phyloP scores from a whole-genome alignment of 257 asterid genomes.

The Solanum lignicaule region DNA sequence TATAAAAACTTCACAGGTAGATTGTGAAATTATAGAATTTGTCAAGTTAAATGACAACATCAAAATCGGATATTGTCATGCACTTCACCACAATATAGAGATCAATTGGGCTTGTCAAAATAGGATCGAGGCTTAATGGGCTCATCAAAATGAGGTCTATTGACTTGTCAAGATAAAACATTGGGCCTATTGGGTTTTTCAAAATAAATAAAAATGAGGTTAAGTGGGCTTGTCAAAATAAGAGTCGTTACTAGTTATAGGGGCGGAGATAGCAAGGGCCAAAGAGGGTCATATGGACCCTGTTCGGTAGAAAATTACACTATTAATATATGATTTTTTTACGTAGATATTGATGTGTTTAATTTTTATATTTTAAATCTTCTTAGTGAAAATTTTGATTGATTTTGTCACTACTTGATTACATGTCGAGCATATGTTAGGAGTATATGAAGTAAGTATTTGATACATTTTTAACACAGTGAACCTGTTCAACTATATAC shows the following conservation, averaged over 20 bases:
- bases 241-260: rapidly evolving
- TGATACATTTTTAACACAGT: not conserved
- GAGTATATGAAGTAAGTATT: not conserved
- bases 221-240: not conserved
- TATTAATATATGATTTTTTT: too few relatives aligned
- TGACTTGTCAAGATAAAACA: not conserved
- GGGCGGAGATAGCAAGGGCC: not conserved
- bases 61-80: not conserved
- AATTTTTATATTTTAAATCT: too few relatives aligned
- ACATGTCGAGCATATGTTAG: not conserved
- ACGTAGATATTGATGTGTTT: rapidly evolving
- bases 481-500: not conserved
- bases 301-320: too few relatives aligned
- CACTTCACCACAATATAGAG: not conserved
- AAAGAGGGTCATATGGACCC: rapidly evolving
- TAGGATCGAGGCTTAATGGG: not conserved
- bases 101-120: not conserved
- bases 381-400: too few relatives aligned
- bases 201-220: not conserved
- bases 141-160: not conserved
- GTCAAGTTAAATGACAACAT: too few relatives aligned
- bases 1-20: not conserved
- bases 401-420: rapidly evolving
- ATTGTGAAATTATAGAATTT: too few relatives aligned
- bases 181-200: not conserved